A percentile compares a stretch with the other conserved stretches of the same genome.
phyloP scores from a whole-genome alignment of 2,329 filamentous ascomycete genomes.

The Calonectria montana region DNA sequence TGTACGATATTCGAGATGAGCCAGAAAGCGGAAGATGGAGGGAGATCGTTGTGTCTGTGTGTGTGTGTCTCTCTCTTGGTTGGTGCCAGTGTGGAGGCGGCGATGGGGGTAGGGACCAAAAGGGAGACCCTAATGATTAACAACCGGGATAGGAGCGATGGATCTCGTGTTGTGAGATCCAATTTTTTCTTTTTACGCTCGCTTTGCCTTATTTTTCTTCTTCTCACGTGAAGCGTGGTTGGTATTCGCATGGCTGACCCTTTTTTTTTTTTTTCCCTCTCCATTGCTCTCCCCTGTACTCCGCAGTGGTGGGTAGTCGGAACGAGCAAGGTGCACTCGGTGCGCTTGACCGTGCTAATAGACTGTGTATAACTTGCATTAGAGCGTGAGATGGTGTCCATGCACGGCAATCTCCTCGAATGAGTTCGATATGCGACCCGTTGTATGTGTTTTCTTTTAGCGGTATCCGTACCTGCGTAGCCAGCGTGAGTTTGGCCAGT shows the following conservation, averaged over 20 bases:
- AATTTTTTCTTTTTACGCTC: conserved; percentile 5
- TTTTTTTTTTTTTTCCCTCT: not conserved
- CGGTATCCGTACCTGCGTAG: not conserved
- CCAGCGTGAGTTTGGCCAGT: not conserved
- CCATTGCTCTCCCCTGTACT: not conserved
- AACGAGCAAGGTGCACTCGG: conserved; percentile 1
- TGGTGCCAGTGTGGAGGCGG: conserved; percentile 5
- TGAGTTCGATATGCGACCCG: not conserved
- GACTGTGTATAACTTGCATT: conserved; percentile 1
- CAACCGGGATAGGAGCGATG: conserved; percentile 11
- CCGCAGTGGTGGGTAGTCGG: not conserved
- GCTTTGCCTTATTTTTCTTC: not conserved
- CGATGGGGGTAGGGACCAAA: not conserved
- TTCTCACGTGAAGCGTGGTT: conserved; percentile 1
- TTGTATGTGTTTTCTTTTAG: not conserved
- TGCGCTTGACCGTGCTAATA: not conserved
- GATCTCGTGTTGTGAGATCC: conserved; percentile 15
- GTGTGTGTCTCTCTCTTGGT: not conserved
- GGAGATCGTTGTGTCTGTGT: conserved; percentile 12
- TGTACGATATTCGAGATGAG: conserved; percentile 25
- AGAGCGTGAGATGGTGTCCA: conserved; percentile 3
- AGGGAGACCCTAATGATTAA: conserved; percentile 11
- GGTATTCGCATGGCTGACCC: conserved; percentile 5
- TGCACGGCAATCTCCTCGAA: conserved; percentile 5
- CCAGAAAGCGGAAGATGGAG: conserved; percentile 9